A percentile compares a stretch with the other conserved stretches of the same genome.
These are phyloP conservation scores for Gossypium longicalyx DNA, from an alignment of 345 rosid species.

Conservation along the genomic window DNA sequence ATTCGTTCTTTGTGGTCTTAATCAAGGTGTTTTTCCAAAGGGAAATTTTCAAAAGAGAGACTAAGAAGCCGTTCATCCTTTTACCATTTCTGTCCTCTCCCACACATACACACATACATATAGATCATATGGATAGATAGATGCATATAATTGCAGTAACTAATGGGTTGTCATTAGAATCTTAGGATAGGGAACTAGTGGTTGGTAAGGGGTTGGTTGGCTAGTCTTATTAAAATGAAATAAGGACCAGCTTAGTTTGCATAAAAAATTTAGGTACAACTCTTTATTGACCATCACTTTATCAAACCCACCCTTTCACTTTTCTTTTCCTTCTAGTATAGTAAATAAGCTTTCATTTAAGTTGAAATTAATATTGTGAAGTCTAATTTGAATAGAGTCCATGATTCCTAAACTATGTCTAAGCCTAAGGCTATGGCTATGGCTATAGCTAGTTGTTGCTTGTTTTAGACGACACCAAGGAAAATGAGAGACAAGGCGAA, in stretches of 20 bases:
- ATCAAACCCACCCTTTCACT: neutral
- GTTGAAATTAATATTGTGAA: too few species aligned
- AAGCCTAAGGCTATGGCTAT: neutral
- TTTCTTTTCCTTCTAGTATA: too few species aligned
- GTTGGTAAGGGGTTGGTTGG: neutral
- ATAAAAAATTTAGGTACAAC: neutral
- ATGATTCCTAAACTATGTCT: neutral
- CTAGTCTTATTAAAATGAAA: conserved; percentile 1
- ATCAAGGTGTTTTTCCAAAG: neutral
- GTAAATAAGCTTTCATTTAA: too few species aligned
- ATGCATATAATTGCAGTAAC: neutral
- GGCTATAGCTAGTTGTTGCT: neutral
- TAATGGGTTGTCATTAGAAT: conserved; percentile 1
- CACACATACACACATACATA: neutral
- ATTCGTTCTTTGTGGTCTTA: neutral
- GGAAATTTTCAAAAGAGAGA: neutral
- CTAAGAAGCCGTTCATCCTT: neutral
- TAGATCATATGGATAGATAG: neutral
- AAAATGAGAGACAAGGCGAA: neutral
- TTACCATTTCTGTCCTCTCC: neutral
- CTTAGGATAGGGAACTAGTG: neutral
- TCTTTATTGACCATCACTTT: neutral
- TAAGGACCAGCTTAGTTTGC: neutral
- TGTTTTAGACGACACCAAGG: neutral
- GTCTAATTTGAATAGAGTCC: neutral